phyloP scores from a whole-genome alignment of 2,329 filamentous ascomycete species.

The Capronia coronata region DNA sequence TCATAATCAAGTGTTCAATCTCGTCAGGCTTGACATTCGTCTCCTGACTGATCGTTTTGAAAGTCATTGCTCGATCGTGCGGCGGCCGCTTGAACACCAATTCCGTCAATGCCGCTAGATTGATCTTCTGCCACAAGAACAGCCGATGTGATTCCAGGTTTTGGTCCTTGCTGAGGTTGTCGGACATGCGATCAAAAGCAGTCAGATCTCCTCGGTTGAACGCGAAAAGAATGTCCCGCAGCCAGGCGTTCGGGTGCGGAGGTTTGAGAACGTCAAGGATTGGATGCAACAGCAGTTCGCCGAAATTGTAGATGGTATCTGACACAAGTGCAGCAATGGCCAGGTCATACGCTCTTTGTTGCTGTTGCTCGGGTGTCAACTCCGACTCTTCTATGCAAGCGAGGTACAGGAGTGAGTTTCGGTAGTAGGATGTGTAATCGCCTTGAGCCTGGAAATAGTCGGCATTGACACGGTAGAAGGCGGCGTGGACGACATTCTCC shows the following conservation, averaged over 20 bases:
- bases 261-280: conserved; percentile 74
- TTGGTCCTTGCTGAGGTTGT: conserved; percentile 71
- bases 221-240: conserved; percentile 90
- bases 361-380: conserved; percentile 67
- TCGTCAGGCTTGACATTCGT: conserved; percentile 86
- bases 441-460: conserved; percentile 88
- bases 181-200: conserved; percentile 75
- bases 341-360: conserved; percentile 81
- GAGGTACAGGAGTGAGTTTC: conserved; percentile 93
- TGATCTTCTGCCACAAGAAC: conserved; percentile 95
- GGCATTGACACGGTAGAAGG: conserved; percentile 92
- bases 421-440: conserved; percentile 95
- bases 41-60: conserved; percentile 78
- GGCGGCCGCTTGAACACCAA: conserved; percentile 92
- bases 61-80: conserved; percentile 91
- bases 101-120: conserved; percentile 90
- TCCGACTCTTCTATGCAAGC: conserved; percentile 83
- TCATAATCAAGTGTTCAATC: conserved; percentile 98
- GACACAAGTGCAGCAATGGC: conserved; percentile 88
- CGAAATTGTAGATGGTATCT: conserved; percentile 97
- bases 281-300: conserved; percentile 94
- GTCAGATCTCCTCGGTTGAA: conserved; percentile 93
- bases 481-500: conserved; percentile 88
- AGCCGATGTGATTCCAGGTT: conserved; percentile 72
- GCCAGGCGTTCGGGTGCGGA: conserved; percentile 68